Conservation (phyloP, 2,329 filamentous ascomycete species). For the Myriangium duriaei region DNA sequence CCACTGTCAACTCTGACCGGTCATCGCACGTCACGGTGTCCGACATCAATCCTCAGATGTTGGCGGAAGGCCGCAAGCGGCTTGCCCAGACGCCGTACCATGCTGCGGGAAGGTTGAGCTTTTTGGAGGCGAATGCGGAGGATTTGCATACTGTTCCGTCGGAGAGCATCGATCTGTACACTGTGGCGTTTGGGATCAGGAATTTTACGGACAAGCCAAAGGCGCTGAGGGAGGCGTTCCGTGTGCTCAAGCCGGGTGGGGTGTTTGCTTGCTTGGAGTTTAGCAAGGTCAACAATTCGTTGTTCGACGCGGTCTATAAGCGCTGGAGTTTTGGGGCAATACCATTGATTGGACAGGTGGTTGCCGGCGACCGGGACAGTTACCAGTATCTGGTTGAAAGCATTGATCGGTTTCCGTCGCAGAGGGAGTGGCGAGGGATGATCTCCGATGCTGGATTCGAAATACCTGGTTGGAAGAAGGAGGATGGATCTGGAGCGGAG, state of each 20-base stretch:
- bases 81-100: constrained; percentile 51
- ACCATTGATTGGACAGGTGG: constrained; percentile 85
- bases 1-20: constrained; percentile 63
- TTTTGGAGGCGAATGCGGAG: constrained; percentile 86
- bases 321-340: constrained; percentile 93
- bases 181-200: constrained; percentile 90
- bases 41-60: constrained; percentile 94
- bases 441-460: constrained; percentile 75
- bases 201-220: constrained; percentile 90
- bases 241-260: constrained; percentile 85
- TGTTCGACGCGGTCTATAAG: constrained; percentile 83
- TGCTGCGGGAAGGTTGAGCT: constrained; percentile 44
- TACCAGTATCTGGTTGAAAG: constrained; percentile 99
- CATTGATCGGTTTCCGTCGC: constrained; percentile 83
- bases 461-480: constrained; percentile 46
- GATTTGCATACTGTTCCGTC: constrained; percentile 52
- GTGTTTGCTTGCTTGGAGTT: constrained; percentile 97
- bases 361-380: constrained; percentile 85
- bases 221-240: constrained; percentile 69
- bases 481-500: constrained; percentile 25
- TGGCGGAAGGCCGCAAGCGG: constrained; percentile 74
- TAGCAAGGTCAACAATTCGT: constrained; percentile 63
- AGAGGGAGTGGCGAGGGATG: constrained; percentile 73
- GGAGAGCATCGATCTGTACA: constrained; percentile 82
- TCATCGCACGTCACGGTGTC: constrained; percentile 77